These are phyloP conservation scores for Cryptococcus sp. DNA, from an alignment of 1,284 basidiomycete genomes.

Conservation along the genomic window DNA sequence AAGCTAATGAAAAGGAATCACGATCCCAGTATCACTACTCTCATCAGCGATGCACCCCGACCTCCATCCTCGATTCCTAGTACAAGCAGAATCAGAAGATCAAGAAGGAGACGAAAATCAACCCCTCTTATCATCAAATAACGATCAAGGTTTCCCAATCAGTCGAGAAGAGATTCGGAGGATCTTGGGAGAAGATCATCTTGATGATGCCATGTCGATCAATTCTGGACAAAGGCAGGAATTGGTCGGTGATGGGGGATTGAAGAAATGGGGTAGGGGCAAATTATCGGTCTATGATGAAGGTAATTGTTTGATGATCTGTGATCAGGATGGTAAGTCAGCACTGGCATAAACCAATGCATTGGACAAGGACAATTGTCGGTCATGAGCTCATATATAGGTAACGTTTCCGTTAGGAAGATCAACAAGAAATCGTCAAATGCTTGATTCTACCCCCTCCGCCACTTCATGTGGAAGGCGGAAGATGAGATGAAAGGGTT, in stretches of 20 bases:
- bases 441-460: too few relatives aligned
- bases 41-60: conserved; percentile 18
- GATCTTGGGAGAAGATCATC: conserved; percentile 10
- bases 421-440: neutral
- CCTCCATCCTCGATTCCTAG: conserved; percentile 20
- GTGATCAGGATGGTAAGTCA: conserved; percentile 32
- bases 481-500: too few relatives aligned
- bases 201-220: conserved; percentile 8
- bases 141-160: conserved; percentile 15
- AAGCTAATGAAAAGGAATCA: conserved; percentile 8
- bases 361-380: too few relatives aligned
- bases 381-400: too few relatives aligned
- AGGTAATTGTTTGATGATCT: conserved; percentile 28
- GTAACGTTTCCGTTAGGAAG: conserved; percentile 8
- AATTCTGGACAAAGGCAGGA: conserved; percentile 10
- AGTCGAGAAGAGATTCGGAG: conserved; percentile 11
- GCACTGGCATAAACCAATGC: too few relatives aligned
- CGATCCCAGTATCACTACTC: conserved; percentile 20
- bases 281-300: conserved; percentile 18
- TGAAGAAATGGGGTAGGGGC: conserved; percentile 15
- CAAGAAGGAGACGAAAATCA: conserved; percentile 8
- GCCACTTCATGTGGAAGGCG: too few relatives aligned
- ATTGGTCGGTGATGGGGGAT: conserved; percentile 12
- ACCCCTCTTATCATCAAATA: conserved; percentile 2
- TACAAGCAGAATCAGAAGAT: conserved; percentile 1